Base-by-base conservation (phyloP, 495 filamentous ascomycete genomes). In the Rostrohypoxylon terebratum region DNA sequence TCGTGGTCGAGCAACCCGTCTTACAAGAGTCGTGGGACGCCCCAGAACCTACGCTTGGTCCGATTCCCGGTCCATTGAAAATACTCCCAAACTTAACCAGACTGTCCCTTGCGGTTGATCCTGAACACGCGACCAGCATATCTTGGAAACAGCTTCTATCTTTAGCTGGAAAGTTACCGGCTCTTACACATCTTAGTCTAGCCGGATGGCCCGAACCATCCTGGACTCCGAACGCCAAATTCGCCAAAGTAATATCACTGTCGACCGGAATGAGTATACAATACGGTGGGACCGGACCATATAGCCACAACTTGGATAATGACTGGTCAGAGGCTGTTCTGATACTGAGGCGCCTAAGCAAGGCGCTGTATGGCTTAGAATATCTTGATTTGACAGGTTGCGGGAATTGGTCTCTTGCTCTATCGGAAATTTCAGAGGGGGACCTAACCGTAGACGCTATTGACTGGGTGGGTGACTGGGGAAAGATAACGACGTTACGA, bases 381-480 rank as follows among this genome's bases (percentile, higher is more conserved):
- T 94, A 90, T 80, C 85, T 97, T 0, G 93, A 96, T 75, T 80
- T 97, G 13, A 92, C 91, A 65, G 93, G 93, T 14, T 97, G 94
- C 77, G 79, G 78, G 0, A 83, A 85, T 14, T 97, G 94, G 94
- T 75, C 87, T 33, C 78, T 80, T 3, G 92, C 91, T 0, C 78
- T 97, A 47, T 71, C 63, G 61, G 68, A 67, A 59, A 40, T 71
- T 55, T 75, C 68, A 0, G 74, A 77, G 11, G 73, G 73, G 31
- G 78, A 77, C 5, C 74, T 78, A 14, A 68, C 50, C 7, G 7
- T 76, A 21, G 74, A 82, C 42, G 63, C 54, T 2, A 75, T 86
- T 6, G 83, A 86, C 59, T 86, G 84, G 84, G 68, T 73, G 1
- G 76, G 77, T 1, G 75, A 81, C 45, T 86, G 84, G 84, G 82